A percentile compares a stretch with the other conserved stretches of the same genome.
Conservation (phyloP, 2,329 filamentous ascomycete species). For the Colletotrichum godetiae region DNA sequence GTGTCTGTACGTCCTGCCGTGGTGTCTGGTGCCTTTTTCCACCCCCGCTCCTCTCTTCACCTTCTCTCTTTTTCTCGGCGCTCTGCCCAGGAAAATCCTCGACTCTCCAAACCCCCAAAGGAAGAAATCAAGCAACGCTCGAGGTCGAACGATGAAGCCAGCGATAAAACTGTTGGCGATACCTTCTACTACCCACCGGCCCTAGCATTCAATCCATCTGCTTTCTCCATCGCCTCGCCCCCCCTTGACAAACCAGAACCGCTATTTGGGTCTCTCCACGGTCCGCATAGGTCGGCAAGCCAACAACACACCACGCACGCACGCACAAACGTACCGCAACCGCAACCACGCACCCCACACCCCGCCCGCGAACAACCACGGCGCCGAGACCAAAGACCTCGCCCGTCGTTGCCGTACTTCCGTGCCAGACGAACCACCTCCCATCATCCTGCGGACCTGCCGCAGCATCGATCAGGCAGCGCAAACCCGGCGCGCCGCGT, state of each 20-base stretch:
- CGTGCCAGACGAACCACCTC: background rate
- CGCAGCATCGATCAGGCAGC: background rate
- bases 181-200: background rate
- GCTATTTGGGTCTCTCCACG: too few species aligned
- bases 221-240: background rate
- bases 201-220: background rate
- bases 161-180: background rate
- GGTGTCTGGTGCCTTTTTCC: background rate
- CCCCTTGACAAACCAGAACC: background rate
- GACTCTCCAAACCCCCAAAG: background rate
- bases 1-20: background rate
- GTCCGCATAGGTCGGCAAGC: background rate
- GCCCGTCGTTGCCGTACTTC: slow-evolving; percentile 12
- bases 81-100: background rate
- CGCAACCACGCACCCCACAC: background rate
- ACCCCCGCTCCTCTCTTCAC: background rate
- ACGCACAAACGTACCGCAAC: background rate
- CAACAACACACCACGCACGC: background rate
- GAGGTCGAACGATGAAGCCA: background rate
- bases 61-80: background rate
- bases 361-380: slow-evolving; percentile 16
- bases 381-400: slow-evolving; percentile 10
- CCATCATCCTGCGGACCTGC: background rate
- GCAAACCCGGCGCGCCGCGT: background rate
- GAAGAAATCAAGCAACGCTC: background rate